These are phyloP conservation scores for Trichoderma parareesei DNA, from an alignment of 495 filamentous ascomycete species.

Conservation along the genomic window DNA sequence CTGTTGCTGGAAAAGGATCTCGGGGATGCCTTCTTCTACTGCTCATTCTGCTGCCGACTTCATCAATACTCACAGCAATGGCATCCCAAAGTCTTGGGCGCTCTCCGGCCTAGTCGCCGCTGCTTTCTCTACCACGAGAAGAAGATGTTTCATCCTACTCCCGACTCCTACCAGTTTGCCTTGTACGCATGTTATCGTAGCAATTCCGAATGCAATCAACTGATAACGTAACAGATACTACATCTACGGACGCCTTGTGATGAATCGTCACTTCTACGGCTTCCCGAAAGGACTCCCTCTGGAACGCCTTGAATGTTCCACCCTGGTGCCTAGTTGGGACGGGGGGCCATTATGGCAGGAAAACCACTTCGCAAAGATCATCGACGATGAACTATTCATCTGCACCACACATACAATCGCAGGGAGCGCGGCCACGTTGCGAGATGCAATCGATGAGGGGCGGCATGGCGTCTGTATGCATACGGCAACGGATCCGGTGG, in stretches of 20 bases:
- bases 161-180: neutral
- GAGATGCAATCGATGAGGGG: neutral
- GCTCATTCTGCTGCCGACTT: conserved; percentile 14
- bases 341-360: conserved; percentile 2
- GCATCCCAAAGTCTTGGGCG: neutral
- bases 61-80: conserved; percentile 10
- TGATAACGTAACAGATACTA: conserved; percentile 7
- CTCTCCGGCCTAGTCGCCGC: neutral
- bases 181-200: neutral
- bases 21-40: conserved; percentile 15
- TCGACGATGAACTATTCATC: conserved; percentile 17
- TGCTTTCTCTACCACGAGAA: neutral
- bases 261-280: conserved; percentile 18
- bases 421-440: neutral
- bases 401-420: conserved; percentile 14
- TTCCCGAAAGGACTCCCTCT: conserved; percentile 15
- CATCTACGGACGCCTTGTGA: conserved; percentile 14
- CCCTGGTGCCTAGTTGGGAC: neutral
- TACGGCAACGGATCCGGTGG: neutral
- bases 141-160: neutral
- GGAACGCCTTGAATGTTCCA: neutral
- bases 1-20: conserved; percentile 18
- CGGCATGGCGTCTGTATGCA: neutral
- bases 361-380: conserved; percentile 13
- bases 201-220: neutral